Base-by-base conservation (phyloP, 2,329 filamentous ascomycete species). In the Mycosphaerella arachidis region DNA sequence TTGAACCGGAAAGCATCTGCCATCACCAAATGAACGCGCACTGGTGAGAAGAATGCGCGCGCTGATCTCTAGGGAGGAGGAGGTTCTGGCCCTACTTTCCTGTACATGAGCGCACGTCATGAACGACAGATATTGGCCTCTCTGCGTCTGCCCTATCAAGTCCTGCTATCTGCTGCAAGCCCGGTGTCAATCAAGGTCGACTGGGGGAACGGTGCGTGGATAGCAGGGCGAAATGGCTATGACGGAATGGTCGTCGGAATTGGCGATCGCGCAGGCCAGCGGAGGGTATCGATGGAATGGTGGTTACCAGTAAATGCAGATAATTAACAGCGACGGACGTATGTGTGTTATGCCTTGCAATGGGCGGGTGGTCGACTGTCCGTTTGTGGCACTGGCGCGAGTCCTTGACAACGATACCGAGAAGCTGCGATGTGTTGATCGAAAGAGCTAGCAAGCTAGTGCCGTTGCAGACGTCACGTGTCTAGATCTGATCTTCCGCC, bases 1-100 rank as follows among this genome's bases (percentile, higher is more conserved):
- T 83, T 76, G 79, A 85, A 86, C 77, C 80, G 81, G 68, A 76
- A 78, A 83, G 82, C 84, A 85, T 88, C 84, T 79, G 86, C 85
- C 84, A 87, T 86, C 81, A 84, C 86, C 82, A 74, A 75, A 70
- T 62, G 69, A 63, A 55, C 62, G 61, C 52, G 54, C 56, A 43
- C 50, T 45, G 50, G 57, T 50, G 48, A 62, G 68, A 67, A 67
- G 63, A 53, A 54, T 62, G 61, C 51, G 46, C 56, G 52, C 43
- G 55, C 45, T 45, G 55, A 48, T 58, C 66, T 68, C 75, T 72
- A 77, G 69, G 75, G 76, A 64, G 75, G 76, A 68, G 74, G 73
- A 68, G 71, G 75, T 73, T 74, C 71, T 75, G 73, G 75, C 71
- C 74, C 77, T 78, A 76, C 75, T 78, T 73, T 76, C 75, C 73